Evolutionary conservation across 768 basidiomycete genomes (phyloP).

Genomic region (Russula sp.): DNA sequence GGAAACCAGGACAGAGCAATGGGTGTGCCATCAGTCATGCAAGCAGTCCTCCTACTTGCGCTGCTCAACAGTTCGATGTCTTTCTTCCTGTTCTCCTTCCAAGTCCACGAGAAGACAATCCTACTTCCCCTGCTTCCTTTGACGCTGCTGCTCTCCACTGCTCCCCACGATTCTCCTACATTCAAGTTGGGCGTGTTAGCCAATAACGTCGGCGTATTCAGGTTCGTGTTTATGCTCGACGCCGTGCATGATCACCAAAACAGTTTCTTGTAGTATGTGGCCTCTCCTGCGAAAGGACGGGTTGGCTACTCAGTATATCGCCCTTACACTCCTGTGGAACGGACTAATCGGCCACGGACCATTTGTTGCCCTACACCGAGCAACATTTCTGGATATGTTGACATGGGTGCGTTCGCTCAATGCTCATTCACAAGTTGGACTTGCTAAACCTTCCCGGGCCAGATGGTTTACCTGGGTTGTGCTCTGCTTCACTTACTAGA

Average conservation of each 20-base stretch:
- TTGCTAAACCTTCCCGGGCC: neutral
- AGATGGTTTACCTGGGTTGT: slow-evolving; percentile 54
- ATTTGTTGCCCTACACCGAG: slow-evolving; percentile 36
- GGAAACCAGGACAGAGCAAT: slow-evolving; percentile 16
- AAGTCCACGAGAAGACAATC: slow-evolving; percentile 94
- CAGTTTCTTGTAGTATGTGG: slow-evolving; percentile 69
- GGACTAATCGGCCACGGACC: slow-evolving; percentile 74
- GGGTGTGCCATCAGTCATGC: slow-evolving; percentile 41
- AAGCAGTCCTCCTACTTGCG: slow-evolving; percentile 72
- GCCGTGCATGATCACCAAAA: neutral
- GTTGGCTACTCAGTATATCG: slow-evolving; percentile 66
- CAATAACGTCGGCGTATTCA: slow-evolving; percentile 84
- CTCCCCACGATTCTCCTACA: slow-evolving; percentile 43
- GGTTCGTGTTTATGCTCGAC: slow-evolving; percentile 42
- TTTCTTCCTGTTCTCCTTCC: slow-evolving; percentile 95
- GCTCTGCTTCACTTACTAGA: slow-evolving; percentile 60
- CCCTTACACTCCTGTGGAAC: slow-evolving; percentile 73
- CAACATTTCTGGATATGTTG: slow-evolving; percentile 47
- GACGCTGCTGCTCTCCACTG: slow-evolving; percentile 62
- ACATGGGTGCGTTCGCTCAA: slow-evolving; percentile 41
- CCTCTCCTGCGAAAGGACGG: slow-evolving; percentile 80
- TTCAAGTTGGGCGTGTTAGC: slow-evolving; percentile 69
- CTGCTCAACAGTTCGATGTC: slow-evolving; percentile 79
- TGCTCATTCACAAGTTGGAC: neutral
- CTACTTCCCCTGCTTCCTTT: slow-evolving; percentile 81